Evolutionary conservation across 805 yeast species (phyloP).

Genomic region (Diddensiella santjacobensis): DNA sequence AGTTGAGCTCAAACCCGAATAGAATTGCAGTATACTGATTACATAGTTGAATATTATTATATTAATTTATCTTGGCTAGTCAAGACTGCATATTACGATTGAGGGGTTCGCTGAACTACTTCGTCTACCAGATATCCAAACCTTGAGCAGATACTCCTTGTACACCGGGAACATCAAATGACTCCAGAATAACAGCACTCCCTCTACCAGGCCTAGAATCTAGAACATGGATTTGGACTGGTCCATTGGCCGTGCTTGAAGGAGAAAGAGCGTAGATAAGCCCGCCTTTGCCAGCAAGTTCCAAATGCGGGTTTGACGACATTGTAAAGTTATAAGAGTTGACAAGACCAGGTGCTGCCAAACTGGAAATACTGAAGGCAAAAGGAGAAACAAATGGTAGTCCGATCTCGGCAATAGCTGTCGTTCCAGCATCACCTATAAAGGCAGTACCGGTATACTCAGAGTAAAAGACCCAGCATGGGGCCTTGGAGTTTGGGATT

Average conservation of each 20-base stretch:
- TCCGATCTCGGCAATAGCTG: neutral
- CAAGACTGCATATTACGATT: too few species aligned
- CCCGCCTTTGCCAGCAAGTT: constrained; percentile 1
- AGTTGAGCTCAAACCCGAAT: too few species aligned
- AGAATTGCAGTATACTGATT: too few species aligned
- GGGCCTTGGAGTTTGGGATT: constrained; percentile 3
- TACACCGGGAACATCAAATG: neutral
- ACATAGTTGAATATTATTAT: too few species aligned
- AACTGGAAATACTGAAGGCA: neutral
- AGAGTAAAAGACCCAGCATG: constrained; percentile 9
- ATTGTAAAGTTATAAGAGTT: constrained; percentile 3
- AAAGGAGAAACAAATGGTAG: constrained; percentile 2
- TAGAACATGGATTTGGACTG: constrained; percentile 1
- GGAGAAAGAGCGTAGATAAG: neutral
- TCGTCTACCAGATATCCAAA: neutral
- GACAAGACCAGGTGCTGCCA: constrained; percentile 5
- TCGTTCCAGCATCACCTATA: constrained; percentile 9
- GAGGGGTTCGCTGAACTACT: too few species aligned
- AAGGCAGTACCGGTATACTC: constrained; percentile 3
- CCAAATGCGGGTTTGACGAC: neutral
- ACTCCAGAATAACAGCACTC: neutral
- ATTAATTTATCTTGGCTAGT: too few species aligned
- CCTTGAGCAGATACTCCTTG: neutral
- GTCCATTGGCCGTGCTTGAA: neutral
- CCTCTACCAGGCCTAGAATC: neutral